Conservation (phyloP, 1,284 basidiomycete genomes). For the Microbotryomycetes sp. region DNA sequence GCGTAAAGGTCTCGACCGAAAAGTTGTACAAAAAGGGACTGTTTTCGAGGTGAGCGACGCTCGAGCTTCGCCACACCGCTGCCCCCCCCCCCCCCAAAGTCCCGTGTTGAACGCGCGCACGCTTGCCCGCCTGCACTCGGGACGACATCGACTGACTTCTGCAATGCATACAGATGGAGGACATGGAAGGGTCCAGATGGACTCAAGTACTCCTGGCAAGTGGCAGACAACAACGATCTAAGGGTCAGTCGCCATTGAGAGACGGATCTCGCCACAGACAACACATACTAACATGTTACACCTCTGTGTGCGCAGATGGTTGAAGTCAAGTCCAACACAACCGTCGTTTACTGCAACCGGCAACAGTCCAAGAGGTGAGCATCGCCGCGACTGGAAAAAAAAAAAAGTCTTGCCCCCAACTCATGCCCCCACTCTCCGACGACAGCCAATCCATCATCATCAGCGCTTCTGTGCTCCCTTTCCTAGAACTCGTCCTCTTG, state of each 20-base stretch:
- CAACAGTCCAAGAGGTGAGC: background rate
- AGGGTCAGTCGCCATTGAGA: background rate
- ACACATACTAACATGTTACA: background rate
- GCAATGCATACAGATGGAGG: background rate
- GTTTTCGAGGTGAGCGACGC: background rate
- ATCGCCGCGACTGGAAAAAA: too few species aligned
- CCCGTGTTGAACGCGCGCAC: background rate
- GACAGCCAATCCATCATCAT: too few species aligned
- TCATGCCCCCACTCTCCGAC: too few species aligned
- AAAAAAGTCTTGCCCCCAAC: too few species aligned
- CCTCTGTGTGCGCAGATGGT: background rate
- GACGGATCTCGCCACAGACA: background rate
- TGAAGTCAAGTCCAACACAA: background rate
- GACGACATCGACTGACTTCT: too few species aligned
- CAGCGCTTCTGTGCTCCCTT: background rate
- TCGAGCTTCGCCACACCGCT: background rate
- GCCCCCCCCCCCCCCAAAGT: too few species aligned
- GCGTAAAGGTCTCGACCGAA: background rate
- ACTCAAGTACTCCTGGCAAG: conserved; percentile 1
- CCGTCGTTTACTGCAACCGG: background rate
- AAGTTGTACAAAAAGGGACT: conserved; percentile 3
- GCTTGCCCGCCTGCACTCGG: background rate
- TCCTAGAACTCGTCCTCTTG: background rate
- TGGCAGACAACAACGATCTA: background rate
- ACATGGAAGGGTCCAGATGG: conserved; percentile 1